Evolutionary conservation across 169 alveolate genomes (phyloP).

Genomic region (Condylostoma magnum): DNA sequence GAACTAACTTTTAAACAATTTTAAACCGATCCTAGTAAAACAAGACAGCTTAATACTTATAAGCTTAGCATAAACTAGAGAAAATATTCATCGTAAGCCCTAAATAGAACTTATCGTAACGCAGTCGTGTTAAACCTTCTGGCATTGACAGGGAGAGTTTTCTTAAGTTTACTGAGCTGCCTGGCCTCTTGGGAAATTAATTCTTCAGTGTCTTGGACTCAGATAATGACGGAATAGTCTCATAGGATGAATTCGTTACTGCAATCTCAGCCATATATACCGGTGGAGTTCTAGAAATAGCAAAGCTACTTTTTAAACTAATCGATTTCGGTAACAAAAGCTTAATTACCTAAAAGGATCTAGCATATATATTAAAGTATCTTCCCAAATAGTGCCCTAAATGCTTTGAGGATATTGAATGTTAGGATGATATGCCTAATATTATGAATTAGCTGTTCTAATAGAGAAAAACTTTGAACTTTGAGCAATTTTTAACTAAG

Average conservation of each 20-base stretch:
- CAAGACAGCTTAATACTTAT: no score
- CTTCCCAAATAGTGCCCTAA: constrained; percentile 14
- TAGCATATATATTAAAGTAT: background rate
- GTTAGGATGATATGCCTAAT: background rate
- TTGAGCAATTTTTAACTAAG: background rate
- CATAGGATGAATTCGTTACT: background rate
- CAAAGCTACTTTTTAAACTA: constrained; percentile 6
- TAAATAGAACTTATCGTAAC: no score
- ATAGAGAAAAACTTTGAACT: background rate
- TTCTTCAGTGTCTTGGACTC: constrained; percentile 4
- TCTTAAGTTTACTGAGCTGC: background rate
- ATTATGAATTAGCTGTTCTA: background rate
- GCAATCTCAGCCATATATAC: background rate
- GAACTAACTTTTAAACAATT: no score
- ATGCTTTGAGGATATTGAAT: background rate
- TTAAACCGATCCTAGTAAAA: no score
- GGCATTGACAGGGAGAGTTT: constrained; percentile 9
- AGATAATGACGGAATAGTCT: constrained; percentile 14
- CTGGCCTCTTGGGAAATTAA: constrained; percentile 24
- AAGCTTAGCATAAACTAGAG: no score
- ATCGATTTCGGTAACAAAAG: constrained; percentile 10
- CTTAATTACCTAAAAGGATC: no score
- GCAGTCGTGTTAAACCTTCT: background rate
- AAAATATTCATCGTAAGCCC: no score
- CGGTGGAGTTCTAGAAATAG: background rate